These are phyloP conservation scores for Ogataea populi-albae DNA, from an alignment of 805 yeast species.

Conservation along the genomic window DNA sequence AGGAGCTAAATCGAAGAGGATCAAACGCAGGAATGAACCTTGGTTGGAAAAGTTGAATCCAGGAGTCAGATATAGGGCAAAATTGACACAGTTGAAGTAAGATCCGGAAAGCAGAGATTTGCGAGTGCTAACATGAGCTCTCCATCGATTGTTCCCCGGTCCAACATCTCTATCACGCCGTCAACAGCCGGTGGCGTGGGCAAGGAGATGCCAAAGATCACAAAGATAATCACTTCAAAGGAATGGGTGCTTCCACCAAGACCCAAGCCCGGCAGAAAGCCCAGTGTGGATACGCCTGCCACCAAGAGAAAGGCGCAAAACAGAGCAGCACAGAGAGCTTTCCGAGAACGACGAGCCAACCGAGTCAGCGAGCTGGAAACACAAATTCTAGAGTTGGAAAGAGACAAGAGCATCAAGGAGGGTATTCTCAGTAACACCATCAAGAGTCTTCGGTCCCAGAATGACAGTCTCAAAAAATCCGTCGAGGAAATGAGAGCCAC, in stretches of 20 bases:
- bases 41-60: no score
- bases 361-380: conserved; percentile 75
- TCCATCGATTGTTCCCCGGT: conserved; percentile 23
- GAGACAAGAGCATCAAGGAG: conserved; percentile 60
- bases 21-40: no score
- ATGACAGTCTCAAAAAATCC: conserved; percentile 39
- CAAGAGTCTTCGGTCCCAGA: conserved; percentile 45
- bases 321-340: conserved; percentile 91
- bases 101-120: no score
- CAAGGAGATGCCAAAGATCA: conserved; percentile 26
- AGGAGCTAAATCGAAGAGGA: no score
- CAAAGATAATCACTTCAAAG: conserved; percentile 54
- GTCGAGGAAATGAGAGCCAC: conserved; percentile 39
- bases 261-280: conserved; percentile 55
- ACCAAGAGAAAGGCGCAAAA: conserved; percentile 86
- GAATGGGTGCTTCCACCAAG: conserved; percentile 63
- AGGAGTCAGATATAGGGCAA: no score
- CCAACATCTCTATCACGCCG: conserved; percentile 19
- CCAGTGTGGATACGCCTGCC: conserved; percentile 68
- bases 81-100: no score
- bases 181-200: conserved; percentile 6
- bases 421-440: conserved; percentile 52
- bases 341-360: conserved; percentile 82
- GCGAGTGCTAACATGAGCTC: conserved; percentile 16
- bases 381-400: conserved; percentile 62